A percentile compares a stretch with the other conserved stretches of the same genome.
phyloP scores from a whole-genome alignment of 2,329 filamentous ascomycete species.

The Stromatinia cepivora region DNA sequence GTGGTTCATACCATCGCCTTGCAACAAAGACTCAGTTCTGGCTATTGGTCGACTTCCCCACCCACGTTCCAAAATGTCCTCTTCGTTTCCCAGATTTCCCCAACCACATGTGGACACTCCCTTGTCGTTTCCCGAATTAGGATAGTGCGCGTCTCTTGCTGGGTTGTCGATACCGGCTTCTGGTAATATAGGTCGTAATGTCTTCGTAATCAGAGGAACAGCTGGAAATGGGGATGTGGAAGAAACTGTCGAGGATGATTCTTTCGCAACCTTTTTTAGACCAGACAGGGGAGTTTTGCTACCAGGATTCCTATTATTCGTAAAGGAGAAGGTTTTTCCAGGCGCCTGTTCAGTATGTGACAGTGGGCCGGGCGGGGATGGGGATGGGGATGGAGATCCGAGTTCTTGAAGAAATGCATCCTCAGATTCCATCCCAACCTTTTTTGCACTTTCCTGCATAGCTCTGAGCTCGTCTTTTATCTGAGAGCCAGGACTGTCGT shows the following conservation, averaged over 20 bases:
- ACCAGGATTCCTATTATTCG: neutral
- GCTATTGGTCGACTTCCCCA: too few species aligned
- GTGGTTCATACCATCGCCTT: neutral
- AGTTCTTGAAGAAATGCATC: neutral
- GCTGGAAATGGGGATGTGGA: neutral
- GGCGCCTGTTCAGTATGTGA: neutral
- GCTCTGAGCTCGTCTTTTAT: slow-evolving; percentile 25
- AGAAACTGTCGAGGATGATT: neutral
- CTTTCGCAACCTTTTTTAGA: neutral
- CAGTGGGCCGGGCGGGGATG: too few species aligned
- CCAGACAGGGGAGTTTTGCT: too few species aligned
- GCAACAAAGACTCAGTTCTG: too few species aligned
- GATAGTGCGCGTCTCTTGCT: too few species aligned
- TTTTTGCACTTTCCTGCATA: slow-evolving; percentile 17
- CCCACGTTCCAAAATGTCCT: too few species aligned
- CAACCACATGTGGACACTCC: too few species aligned
- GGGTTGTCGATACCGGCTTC: neutral
- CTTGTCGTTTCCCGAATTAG: neutral
- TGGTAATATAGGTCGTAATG: neutral
- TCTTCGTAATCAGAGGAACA: neutral
- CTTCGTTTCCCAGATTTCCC: too few species aligned
- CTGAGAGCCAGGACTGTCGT: slow-evolving; percentile 26
- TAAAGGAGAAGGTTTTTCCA: neutral
- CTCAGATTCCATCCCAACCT: neutral
- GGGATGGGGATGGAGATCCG: neutral